Conservation (phyloP, 140 eudicot species). For the Senecio squalidus region DNA sequence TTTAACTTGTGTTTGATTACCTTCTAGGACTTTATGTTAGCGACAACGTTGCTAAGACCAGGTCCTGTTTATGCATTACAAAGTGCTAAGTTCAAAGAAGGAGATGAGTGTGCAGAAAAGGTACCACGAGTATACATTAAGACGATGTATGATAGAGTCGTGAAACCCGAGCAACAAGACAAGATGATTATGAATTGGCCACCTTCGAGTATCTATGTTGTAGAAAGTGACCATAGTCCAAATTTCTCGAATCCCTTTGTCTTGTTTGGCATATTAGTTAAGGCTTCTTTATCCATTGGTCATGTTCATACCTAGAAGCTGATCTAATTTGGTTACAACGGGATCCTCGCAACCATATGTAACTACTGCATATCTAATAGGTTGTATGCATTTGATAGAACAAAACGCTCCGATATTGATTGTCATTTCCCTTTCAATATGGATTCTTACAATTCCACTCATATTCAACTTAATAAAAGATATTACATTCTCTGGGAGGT, state of each 20-base stretch:
- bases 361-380: not conserved
- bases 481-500: no score
- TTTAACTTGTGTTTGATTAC: not conserved
- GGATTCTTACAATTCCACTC: no score
- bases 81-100: conserved; percentile 30
- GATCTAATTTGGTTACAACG: not conserved
- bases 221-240: conserved; percentile 82
- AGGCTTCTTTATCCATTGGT: conserved; percentile 32
- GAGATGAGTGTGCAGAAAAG: conserved; percentile 24
- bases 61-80: conserved; percentile 48
- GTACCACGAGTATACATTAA: conserved; percentile 61
- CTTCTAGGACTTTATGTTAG: conserved; percentile 55
- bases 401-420: no score
- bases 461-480: no score
- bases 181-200: conserved; percentile 67
- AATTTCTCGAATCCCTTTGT: conserved; percentile 64
- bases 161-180: conserved; percentile 69
- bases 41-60: conserved; percentile 49
- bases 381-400: not conserved
- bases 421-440: no score
- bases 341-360: not conserved
- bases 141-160: conserved; percentile 44
- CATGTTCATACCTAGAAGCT: not conserved
- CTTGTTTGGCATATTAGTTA: conserved; percentile 55
- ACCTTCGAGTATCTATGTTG: conserved; percentile 37